Evolutionary conservation across 768 basidiomycete species (phyloP), one percentile per base, ranked within the genome.

Genomic region (Lentinula raphanica): DNA sequence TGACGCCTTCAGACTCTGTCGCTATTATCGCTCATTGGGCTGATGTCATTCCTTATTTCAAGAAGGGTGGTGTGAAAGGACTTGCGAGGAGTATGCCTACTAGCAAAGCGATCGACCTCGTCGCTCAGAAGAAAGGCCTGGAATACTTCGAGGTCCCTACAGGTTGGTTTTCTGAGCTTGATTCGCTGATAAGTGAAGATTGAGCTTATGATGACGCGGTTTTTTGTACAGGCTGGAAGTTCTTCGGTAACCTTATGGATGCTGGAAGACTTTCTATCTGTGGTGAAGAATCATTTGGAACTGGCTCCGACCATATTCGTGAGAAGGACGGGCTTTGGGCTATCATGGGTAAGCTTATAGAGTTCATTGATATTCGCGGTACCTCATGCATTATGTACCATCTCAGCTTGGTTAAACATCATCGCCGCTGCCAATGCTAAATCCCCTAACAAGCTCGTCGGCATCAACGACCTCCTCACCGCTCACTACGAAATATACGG

Each of bases 271-370:
- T 99, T 50, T 98, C 96, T 50, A 98, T 99, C 69, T 99, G 97
- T 67, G 97, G 97, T 58, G 97, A 99, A 71, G 97, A 99, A 75
- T 95, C 93, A 3, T 99, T 99, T 71, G 97, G 97, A 58, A 99
- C 97, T 7, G 97, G 97, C n/a, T 98, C 96, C 13, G 97, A 99
- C 74, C 97, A 99, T 73, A 96, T 99, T 66, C 91, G 97, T 60
- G 97, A 99, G 79, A 99, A 99, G 81, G 97, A 99, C 66, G 97
- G 97, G 63, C 77, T 99, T 48, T 99, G 97, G 97, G 97, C 97
- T 49, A 80, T 99, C 63, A 79, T 98, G 45, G 95, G 94, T 92
- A 62, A 69, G 91, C 73, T 44, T 38, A 36, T 54, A 3, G 6
- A 12, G 57, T 29, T 36, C 35, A 54, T 44, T 35, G 60, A 60